phyloP scores from a whole-genome alignment of 2,329 filamentous ascomycete species.

The Ascochyta pisi region DNA sequence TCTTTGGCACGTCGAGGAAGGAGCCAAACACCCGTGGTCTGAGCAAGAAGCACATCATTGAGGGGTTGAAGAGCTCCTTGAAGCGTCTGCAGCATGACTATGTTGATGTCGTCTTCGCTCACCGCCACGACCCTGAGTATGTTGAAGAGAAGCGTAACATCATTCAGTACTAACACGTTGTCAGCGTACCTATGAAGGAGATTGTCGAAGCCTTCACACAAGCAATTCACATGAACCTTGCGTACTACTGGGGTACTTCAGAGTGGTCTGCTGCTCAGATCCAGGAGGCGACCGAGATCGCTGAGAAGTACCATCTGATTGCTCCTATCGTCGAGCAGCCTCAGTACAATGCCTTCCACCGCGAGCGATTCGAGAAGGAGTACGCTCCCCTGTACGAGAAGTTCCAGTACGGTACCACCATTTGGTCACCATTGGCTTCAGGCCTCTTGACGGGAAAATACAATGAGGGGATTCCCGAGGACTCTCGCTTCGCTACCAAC shows the following conservation, averaged over 20 bases:
- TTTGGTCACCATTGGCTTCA: slow-evolving; percentile 62
- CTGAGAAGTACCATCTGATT: slow-evolving; percentile 68
- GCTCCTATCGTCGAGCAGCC: slow-evolving; percentile 62
- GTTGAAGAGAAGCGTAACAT: neutral
- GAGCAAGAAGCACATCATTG: slow-evolving; percentile 60
- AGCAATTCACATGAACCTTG: slow-evolving; percentile 61
- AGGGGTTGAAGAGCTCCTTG: slow-evolving; percentile 66
- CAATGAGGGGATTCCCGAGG: slow-evolving; percentile 67
- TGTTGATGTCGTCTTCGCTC: slow-evolving; percentile 69
- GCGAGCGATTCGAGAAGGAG: slow-evolving; percentile 67
- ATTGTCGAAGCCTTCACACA: slow-evolving; percentile 64
- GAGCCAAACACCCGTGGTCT: slow-evolving; percentile 62
- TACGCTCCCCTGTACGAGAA: slow-evolving; percentile 65
- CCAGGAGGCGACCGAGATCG: slow-evolving; percentile 64
- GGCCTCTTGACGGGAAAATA: slow-evolving; percentile 70
- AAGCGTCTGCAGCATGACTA: slow-evolving; percentile 69
- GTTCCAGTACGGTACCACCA: slow-evolving; percentile 64
- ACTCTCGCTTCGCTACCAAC: slow-evolving; percentile 66
- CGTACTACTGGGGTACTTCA: slow-evolving; percentile 62
- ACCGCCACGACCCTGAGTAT: slow-evolving; percentile 62
- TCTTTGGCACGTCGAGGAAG: slow-evolving; percentile 64
- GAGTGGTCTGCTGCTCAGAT: slow-evolving; percentile 68
- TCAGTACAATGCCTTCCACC: slow-evolving; percentile 68
- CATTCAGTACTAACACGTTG: slow-evolving; percentile 13
- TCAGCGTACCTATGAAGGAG: slow-evolving; percentile 66